Evolutionary conservation across 23 red algal species (phyloP).

Genomic region (Gracilaria gracilis): DNA sequence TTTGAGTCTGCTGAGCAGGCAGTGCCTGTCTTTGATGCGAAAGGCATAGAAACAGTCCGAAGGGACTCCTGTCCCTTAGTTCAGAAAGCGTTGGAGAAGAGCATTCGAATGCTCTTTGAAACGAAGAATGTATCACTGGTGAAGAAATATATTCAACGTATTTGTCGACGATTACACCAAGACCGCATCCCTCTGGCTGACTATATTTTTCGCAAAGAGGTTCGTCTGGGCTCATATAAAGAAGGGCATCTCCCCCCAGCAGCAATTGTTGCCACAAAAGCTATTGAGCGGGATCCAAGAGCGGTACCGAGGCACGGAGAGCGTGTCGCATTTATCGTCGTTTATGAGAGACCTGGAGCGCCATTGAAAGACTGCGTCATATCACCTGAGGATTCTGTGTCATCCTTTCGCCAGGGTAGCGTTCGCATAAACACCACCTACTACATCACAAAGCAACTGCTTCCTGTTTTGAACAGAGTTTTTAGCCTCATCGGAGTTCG

Average conservation of each 20-base stretch:
- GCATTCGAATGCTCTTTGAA: conserved; percentile 89
- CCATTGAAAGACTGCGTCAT: conserved; percentile 88
- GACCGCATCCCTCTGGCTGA: conserved; percentile 68
- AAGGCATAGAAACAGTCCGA: conserved; percentile 98
- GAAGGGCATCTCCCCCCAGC: conserved; percentile 87
- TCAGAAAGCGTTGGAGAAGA: conserved; percentile 84
- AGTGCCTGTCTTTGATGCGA: conserved; percentile 87
- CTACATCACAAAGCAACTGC: conserved; percentile 93
- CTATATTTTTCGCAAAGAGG: conserved; percentile 94
- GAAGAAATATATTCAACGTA: conserved; percentile 66
- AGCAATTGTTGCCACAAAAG: conserved; percentile 82
- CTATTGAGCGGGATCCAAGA: conserved; percentile 71
- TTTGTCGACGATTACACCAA: conserved; percentile 68
- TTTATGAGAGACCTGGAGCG: conserved; percentile 84
- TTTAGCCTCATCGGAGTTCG: conserved; percentile 82
- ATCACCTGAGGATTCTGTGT: conserved; percentile 65
- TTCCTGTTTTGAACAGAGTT: conserved; percentile 85
- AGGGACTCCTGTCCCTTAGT: conserved; percentile 86
- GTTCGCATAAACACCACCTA: conserved; percentile 90
- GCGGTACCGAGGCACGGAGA: conserved; percentile 88
- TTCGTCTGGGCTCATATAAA: conserved; percentile 82
- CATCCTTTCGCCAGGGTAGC: conserved; percentile 10
- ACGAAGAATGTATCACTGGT: conserved; percentile 80
- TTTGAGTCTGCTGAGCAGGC: conserved; percentile 82
- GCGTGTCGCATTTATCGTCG: conserved; percentile 91